Evolutionary conservation across 805 yeast species (phyloP), one percentile per base, ranked within the genome.

Genomic region (Schizosaccharomyces octosporus): DNA sequence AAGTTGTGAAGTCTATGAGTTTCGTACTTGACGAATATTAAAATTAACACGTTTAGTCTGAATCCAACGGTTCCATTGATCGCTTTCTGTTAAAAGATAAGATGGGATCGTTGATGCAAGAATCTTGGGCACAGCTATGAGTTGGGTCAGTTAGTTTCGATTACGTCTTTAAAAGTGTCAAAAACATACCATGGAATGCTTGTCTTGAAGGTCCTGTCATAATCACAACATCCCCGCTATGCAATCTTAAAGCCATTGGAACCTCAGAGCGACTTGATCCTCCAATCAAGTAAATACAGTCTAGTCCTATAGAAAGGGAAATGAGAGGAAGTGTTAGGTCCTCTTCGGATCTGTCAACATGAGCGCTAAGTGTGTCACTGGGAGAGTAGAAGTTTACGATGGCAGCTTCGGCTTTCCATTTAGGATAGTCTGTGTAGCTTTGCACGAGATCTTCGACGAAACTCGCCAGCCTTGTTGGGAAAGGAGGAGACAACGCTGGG

Each of bases 321-420:
- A 59, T 21, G 6, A 59, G 55, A 9, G 61, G 61, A 15, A 32
- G 57, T n/a, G 51, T 57, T 58, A 21, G 63, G 55, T 41, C 57
- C 13, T 27, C 27, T 65, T 75, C 78, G 42, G 77, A 75, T 4
- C 73, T 73, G 57, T 75, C 78, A 62, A 72, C 75, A 62, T 75
- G 78, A 3, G 76, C 75, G 0, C 75, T 71, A 5, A 74, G 67
- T 45, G 69, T 74, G 60, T 74, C 78, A 15, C 77, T 76, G 15
- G 73, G 74, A 17, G 72, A 66, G 63, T 75, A 75, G 62, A 73
- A 75, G 63, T 75, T 75, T 57, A 75, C 71, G 59, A 75, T 75
- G 65, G 55, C 32, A 69, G 62, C 27, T 66, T 65, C 5, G 31
- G 61, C 55, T 41, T 57, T 51, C 57, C 57, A 51, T 9, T 51